Evolutionary conservation across 2,329 filamentous ascomycete genomes (phyloP).

Genomic region (Fusarium xylarioides): DNA sequence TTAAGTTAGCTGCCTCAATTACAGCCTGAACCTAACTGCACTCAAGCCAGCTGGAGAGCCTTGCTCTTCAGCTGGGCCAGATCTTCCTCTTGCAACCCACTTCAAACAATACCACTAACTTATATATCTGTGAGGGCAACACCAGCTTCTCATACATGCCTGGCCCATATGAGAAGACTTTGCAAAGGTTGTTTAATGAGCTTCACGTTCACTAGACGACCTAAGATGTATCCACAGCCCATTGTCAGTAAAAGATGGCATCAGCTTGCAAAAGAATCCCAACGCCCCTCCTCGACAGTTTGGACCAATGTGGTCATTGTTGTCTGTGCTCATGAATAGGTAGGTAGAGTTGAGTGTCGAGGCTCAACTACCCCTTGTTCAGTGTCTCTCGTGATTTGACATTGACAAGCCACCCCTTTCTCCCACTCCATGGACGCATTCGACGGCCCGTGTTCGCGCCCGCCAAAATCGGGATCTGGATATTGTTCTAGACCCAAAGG

Average conservation of each 20-base stretch:
- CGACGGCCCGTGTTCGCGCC: constrained; percentile 13
- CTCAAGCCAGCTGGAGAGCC: too few relatives aligned
- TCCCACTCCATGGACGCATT: not conserved
- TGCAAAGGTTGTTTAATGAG: not conserved
- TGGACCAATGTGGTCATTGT: not conserved
- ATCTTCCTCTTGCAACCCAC: too few relatives aligned
- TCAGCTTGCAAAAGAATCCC: not conserved
- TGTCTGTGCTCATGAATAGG: not conserved
- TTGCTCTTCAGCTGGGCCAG: too few relatives aligned
- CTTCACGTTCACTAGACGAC: too few relatives aligned
- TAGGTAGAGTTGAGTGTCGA: not conserved
- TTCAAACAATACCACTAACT: too few relatives aligned
- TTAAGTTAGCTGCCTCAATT: too few relatives aligned
- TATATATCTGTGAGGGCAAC: not conserved
- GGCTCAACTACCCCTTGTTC: not conserved
- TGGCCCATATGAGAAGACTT: not conserved
- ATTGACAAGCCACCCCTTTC: constrained; percentile 19
- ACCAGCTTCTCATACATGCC: not conserved
- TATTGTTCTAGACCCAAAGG: constrained; percentile 20
- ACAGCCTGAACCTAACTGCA: too few relatives aligned
- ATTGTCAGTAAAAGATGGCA: not conserved
- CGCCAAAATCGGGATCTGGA: constrained; percentile 24
- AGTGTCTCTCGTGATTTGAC: not conserved
- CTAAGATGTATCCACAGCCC: not conserved
- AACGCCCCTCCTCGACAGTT: not conserved